Evolutionary conservation across 805 yeast genomes (phyloP).

Genomic region (Starmerella vaccinii): DNA sequence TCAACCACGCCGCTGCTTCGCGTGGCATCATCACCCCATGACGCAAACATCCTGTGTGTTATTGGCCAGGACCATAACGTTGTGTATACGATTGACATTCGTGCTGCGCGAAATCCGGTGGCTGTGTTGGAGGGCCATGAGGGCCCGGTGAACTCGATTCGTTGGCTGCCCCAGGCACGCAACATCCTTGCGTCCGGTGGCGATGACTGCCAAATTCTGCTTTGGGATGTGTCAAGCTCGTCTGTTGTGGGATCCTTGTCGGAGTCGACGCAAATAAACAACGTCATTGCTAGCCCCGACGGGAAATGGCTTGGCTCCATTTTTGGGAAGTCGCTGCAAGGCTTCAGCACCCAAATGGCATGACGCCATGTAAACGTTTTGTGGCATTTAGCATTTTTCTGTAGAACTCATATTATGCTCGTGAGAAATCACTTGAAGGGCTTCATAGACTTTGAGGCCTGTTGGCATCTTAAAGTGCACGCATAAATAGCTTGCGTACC

Average conservation of each 20-base stretch:
- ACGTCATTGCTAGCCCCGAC: conserved; percentile 57
- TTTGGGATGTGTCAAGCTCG: conserved; percentile 52
- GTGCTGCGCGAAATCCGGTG: conserved; percentile 79
- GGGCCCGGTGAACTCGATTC: conserved; percentile 58
- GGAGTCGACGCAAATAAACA: conserved; percentile 64
- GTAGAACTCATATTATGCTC: too few relatives aligned
- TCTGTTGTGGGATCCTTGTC: conserved; percentile 39
- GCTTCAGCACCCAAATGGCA: conserved; percentile 31
- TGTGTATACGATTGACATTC: conserved; percentile 65
- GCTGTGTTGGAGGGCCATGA: conserved; percentile 57
- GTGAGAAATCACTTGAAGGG: too few relatives aligned
- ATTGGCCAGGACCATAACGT: conserved; percentile 59
- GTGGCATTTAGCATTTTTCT: too few relatives aligned
- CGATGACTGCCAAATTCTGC: conserved; percentile 48
- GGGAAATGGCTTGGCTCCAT: conserved; percentile 80
- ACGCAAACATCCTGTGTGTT: conserved; percentile 75
- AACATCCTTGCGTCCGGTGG: conserved; percentile 60
- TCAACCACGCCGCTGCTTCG: conserved; percentile 53
- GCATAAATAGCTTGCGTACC: too few relatives aligned
- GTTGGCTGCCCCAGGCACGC: conserved; percentile 70
- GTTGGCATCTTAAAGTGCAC: too few relatives aligned
- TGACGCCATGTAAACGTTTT: too few relatives aligned
- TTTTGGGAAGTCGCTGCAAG: conserved; percentile 59
- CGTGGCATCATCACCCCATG: conserved; percentile 66
- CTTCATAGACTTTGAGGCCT: too few relatives aligned